These are phyloP conservation scores for Lichtheimia hyalospora DNA, from an alignment of 371 early-diverging fungal species.

Conservation along the genomic window DNA sequence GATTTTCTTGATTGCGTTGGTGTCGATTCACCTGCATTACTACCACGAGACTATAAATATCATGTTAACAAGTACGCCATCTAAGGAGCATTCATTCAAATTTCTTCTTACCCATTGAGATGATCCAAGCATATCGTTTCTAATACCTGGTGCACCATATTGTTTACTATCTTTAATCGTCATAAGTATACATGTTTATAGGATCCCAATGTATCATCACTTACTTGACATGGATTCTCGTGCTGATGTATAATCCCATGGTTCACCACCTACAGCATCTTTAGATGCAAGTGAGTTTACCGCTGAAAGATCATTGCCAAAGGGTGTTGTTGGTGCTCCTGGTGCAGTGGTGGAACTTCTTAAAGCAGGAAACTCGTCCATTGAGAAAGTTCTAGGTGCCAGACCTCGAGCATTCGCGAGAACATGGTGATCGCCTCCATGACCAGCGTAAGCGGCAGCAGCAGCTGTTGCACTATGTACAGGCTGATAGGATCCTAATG, in stretches of 20 bases:
- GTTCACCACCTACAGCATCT: conserved; percentile 14
- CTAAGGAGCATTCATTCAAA: not conserved
- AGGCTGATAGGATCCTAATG: conserved; percentile 21
- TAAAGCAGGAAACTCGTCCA: conserved; percentile 53
- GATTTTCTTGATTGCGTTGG: not conserved
- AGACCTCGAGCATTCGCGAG: conserved; percentile 29
- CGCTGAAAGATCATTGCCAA: conserved; percentile 29
- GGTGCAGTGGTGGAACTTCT: conserved; percentile 20
- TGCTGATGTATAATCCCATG: conserved; percentile 40
- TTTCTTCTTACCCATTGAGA: conserved; percentile 16
- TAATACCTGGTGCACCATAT: conserved; percentile 8
- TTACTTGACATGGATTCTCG: conserved; percentile 23
- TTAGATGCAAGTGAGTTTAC: conserved; percentile 26
- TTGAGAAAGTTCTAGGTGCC: conserved; percentile 47
- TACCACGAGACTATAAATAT: conserved; percentile 8
- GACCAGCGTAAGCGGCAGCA: conserved; percentile 6
- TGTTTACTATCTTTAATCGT: conserved; percentile 8
- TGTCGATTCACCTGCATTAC: conserved; percentile 9
- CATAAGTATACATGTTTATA: not conserved
- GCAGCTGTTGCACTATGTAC: conserved; percentile 13
- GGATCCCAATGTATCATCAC: not conserved
- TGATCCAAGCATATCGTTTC: conserved; percentile 11
- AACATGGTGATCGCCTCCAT: conserved; percentile 13
- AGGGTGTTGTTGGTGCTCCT: conserved; percentile 23
- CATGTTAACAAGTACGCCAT: not conserved